phyloP scores from a whole-genome alignment of 352 stramenopile species.

The Thraustochytrium striatum region DNA sequence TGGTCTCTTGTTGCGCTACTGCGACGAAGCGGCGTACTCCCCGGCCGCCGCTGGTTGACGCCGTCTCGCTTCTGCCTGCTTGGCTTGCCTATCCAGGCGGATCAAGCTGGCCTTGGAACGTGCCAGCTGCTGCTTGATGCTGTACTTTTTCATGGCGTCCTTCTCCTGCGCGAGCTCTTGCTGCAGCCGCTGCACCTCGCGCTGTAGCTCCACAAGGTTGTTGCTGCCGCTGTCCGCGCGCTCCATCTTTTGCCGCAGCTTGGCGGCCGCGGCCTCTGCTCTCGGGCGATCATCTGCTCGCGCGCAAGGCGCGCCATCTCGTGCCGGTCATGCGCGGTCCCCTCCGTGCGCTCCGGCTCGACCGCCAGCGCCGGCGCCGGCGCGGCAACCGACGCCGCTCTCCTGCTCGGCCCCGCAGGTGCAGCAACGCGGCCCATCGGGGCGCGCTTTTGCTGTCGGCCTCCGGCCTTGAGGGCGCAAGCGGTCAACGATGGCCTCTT shows the following conservation, averaged over 20 bases:
- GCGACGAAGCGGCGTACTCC: too few species aligned
- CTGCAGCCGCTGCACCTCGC: not conserved
- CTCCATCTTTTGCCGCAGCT: constrained; percentile 27
- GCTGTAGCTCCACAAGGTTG: not conserved
- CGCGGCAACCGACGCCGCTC: not conserved
- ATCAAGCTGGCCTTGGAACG: constrained; percentile 6
- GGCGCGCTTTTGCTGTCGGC: not conserved
- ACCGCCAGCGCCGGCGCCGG: not conserved
- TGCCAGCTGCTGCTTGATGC: constrained; percentile 18
- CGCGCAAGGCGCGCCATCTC: constrained; percentile 7
- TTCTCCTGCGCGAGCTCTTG: not conserved
- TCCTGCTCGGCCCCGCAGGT: not conserved
- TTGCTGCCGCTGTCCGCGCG: not conserved
- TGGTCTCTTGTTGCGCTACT: too few species aligned
- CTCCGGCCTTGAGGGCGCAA: not conserved
- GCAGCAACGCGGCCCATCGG: not conserved
- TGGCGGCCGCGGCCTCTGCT: not conserved
- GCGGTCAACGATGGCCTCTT: constrained; percentile 34
- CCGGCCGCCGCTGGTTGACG: too few species aligned
- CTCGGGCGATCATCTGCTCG: not conserved
- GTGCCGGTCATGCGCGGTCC: not conserved
- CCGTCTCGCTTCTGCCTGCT: too few species aligned
- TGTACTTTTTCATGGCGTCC: constrained; percentile 22
- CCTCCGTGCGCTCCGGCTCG: not conserved
- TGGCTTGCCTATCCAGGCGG: too few species aligned